Percentiles rank a stretch among this genome's conserved stretches.
Evolutionary conservation across 2,329 filamentous ascomycete species (phyloP).

Genomic region (Fusarium domesticum): DNA sequence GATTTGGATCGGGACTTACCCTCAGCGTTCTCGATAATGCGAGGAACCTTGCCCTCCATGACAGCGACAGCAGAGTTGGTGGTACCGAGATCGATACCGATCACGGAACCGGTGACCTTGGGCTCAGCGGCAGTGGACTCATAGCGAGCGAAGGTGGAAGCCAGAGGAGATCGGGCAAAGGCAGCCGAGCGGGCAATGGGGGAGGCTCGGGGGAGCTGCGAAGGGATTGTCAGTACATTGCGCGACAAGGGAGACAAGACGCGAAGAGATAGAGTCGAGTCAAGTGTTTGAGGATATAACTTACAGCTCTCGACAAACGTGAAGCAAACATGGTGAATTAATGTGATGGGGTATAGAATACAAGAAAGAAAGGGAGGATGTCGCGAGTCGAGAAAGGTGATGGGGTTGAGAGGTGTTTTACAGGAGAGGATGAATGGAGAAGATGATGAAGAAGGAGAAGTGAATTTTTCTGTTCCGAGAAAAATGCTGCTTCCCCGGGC

Average conservation of each 20-base stretch:
- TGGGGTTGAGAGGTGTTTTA: constrained; percentile 31
- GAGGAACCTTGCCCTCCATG: constrained; percentile 94
- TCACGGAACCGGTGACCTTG: constrained; percentile 93
- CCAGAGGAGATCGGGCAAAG: constrained; percentile 66
- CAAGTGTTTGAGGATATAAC: constrained; percentile 40
- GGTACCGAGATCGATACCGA: constrained; percentile 97
- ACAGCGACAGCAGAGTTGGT: constrained; percentile 97
- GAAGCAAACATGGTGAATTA: constrained; percentile 66
- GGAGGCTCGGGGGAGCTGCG: constrained; percentile 73
- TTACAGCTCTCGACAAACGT: constrained; percentile 71
- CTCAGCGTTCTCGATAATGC: constrained; percentile 97
- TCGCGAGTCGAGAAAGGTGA: constrained; percentile 33
- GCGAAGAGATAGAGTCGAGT: background rate
- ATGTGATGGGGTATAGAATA: constrained; percentile 36
- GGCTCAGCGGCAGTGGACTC: constrained; percentile 57
- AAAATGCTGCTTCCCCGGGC: constrained; percentile 32
- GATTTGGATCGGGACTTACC: constrained; percentile 49
- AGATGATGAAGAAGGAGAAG: constrained; percentile 30
- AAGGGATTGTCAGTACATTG: constrained; percentile 17
- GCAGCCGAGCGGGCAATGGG: constrained; percentile 66
- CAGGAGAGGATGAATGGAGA: constrained; percentile 25
- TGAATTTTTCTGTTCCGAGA: constrained; percentile 39
- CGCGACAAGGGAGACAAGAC: constrained; percentile 1
- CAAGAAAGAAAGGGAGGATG: constrained; percentile 34
- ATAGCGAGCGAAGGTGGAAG: constrained; percentile 73